Evolutionary conservation across 2,329 filamentous ascomycete genomes (phyloP), one percentile per base, ranked within the genome.

Genomic region (Aspergillus sclerotialis): DNA sequence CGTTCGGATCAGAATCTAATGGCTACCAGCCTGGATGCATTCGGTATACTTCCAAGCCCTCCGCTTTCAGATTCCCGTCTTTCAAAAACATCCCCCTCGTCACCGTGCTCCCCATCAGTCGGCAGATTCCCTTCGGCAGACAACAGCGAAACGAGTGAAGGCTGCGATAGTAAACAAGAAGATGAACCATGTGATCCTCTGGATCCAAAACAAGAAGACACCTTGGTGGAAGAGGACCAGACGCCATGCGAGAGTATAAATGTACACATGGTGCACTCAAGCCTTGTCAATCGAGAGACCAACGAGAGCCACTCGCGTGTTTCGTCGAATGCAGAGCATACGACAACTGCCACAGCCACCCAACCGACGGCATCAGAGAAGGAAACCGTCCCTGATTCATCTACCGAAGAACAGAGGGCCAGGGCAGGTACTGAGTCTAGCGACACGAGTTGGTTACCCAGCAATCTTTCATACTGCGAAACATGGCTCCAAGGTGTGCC

Each of bases 401-500:
- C 46, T n/a, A 46, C 37, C 15, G 44, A 21, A 42, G 47, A 44
- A 14, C 50, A 56, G 37, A 45, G 59, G 27, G 48, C 50, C 9
- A 51, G 59, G 31, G 53, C 56, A 6, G 50, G 40, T 5, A 62
- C 59, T 6, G 50, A 56, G 10, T 62, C 59, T 4, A 63, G 57
- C 31, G 55, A 57, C 36, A 50, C 55, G 7, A 61, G 59, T 40
- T 62, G 59, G 59, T 46, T 56, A 12, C 55, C 59, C 1, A 57
- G 49, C 35, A 58, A 55, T 18, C 46, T 63, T 16, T 57, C 56
- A 3, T 58, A 62, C 33, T 63, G 53, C 38, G 53, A 62, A 32
- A 51, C 45, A 27, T 63, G 59, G 59, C 51, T 63, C 10, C 57
- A 63, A 35, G 48, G 53, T 7, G 59, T 61, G 4, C 58, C 58